These are phyloP conservation scores for Heliosperma pusillum DNA, from an alignment of 148 eudicot genomes.

Conservation along the genomic window DNA sequence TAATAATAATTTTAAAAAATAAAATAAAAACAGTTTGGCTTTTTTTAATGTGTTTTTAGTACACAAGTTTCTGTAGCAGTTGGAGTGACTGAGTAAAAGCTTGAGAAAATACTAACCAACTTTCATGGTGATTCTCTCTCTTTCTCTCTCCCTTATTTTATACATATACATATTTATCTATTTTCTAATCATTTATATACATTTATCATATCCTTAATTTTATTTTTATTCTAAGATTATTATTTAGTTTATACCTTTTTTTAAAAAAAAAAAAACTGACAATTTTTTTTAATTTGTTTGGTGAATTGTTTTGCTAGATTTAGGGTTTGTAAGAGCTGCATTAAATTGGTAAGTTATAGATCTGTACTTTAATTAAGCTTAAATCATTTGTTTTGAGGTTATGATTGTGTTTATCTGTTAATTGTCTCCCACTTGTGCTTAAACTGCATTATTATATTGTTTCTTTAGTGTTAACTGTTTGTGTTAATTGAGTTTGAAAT, in stretches of 20 bases:
- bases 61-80: slow-evolving; percentile 22
- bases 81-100: slow-evolving; percentile 5
- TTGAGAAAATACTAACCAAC: neutral
- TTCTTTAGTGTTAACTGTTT: no score
- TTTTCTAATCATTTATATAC: neutral
- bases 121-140: neutral
- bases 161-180: neutral
- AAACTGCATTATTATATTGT: no score
- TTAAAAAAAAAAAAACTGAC: neutral
- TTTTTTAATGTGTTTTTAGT: neutral
- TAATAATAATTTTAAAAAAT: neutral
- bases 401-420: neutral
- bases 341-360: slow-evolving; percentile 34
- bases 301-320: slow-evolving; percentile 32
- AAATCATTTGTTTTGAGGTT: slow-evolving; percentile 16
- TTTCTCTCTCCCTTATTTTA: neutral
- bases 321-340: slow-evolving; percentile 26
- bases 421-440: neutral
- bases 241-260: no score
- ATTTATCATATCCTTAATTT: neutral
- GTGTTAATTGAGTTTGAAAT: no score
- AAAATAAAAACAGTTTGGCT: neutral
- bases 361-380: slow-evolving; percentile 24
- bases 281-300: neutral
- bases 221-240: neutral